Evolutionary conservation across 148 eudicot genomes (phyloP), one percentile per base, ranked within the genome.

Genomic region (Vaccinium vitisidaea): DNA sequence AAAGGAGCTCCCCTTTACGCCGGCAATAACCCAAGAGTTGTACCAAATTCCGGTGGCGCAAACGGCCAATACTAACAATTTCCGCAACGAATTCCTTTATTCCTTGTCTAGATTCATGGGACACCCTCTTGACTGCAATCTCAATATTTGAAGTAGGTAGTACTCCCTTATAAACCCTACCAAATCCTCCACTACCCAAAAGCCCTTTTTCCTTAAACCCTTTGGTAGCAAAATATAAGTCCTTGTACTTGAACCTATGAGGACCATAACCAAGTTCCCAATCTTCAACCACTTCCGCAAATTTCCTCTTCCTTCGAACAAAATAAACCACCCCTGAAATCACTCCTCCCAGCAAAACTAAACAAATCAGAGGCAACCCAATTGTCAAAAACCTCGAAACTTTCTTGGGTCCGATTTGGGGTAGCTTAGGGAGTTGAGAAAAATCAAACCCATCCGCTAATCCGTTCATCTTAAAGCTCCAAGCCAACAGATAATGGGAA

Each of bases 261-360:
- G 91, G 83, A 9, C 89, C 86, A 56, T 91, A 91, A 15, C 86
- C 88, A 54, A 85, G 88, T 83, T 91, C 93, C 93, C 93, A 91
- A 36, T 90, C 91, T 82, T 91, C 93, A 50, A 88, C 48, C 13
- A 88, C 87, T 86, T 91, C 92, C 43, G 88, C 92, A 48, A 32
- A 91, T 23, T 91, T 91, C 80, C 83, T 91, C 90, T 87, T 88
- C 84, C 90, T 86, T 43, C 76, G 36, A 6, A 88, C 6, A 75
- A 83, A 86, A 30, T 46, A 65, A 58, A 61, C 65, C 3, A 84
- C 21, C 1, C 75, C 32, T 27, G 78, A 46, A 8, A 80, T 6
- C 5, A 52, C 50, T 36, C 36, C 67, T 5, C 36, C 61, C 80
- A 80, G 61, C 3, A 46, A 15, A 14, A 69, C 48, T 3, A 78